Evolutionary conservation across 2,329 filamentous ascomycete genomes (phyloP), one percentile per base, ranked within the genome.

Genomic region (Alternaria sp.): DNA sequence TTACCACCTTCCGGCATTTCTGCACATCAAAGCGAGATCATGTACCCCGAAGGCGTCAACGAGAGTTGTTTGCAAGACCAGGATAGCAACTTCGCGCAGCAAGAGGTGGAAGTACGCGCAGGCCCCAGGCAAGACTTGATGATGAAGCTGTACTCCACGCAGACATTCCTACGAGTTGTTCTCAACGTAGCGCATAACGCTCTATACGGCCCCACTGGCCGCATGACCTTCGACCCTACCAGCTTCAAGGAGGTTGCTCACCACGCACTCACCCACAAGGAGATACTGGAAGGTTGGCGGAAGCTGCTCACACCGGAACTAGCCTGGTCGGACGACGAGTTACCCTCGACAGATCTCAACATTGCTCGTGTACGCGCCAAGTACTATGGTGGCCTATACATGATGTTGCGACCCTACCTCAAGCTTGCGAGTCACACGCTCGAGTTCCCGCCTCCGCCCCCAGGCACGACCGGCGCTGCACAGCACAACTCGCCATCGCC

Each of bases 301-400:
- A 70, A 70, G n/a, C 79, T 81, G 12, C 80, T 89, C 6, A 85
- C 85, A 0, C 67, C 78, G 2, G 62, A 73, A 4, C 74, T 95
- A 86, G 80, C 81, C 59, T 92, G 91, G 84, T 77, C 86, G 3
- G 91, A 93, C 63, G 80, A 84, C 2, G 92, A 97, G 58, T 84
- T 85, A 5, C 93, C 93, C 1, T 87, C 93, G 0, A 79, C 75
- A 0, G 89, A 97, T 52, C 93, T 98, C 63, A 88, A 97, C 15
- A 85, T 88, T 12, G 95, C 95, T 30, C 88, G 96, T 21, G 84
- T 98, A 65, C 90, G 95, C 45, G 96, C 92, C 13, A 98, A 99
- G 79, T 98, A 96, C 79, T 98, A 95, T 84, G 96, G 96, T 19
- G 94, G 93, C 0, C 88, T 91, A 68, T 93, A 96, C 66, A 94